A percentile compares a stretch with the other conserved stretches of the same genome.
These are phyloP conservation scores for Aristolochia contorta DNA, from an alignment of 164 flowering plant genomes.

Conservation along the genomic window DNA sequence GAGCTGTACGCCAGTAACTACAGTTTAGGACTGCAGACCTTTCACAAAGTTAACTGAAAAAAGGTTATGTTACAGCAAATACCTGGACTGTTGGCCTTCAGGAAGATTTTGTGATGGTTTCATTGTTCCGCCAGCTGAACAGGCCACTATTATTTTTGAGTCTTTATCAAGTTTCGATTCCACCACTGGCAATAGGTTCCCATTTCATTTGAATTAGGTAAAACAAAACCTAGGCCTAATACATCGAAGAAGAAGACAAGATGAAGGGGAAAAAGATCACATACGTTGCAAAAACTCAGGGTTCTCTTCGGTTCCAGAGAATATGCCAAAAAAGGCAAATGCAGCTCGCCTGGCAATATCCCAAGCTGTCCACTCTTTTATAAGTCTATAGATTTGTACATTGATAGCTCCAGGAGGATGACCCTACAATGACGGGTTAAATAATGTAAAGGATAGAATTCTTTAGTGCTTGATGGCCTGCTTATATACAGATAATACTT, in stretches of 20 bases:
- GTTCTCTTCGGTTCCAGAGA: conserved; percentile 95
- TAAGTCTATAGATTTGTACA: conserved; percentile 87
- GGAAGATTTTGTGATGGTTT: conserved; percentile 91
- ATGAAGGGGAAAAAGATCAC: not conserved
- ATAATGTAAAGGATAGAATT: not conserved
- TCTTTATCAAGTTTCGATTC: conserved; percentile 60
- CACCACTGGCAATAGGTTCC: conserved; percentile 40
- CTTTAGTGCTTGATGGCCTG: not conserved
- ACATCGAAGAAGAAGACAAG: too few relatives aligned
- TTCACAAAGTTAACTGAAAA: too few relatives aligned
- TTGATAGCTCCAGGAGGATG: conserved; percentile 88
- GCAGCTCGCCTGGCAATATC: conserved; percentile 96
- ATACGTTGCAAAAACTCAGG: conserved; percentile 83
- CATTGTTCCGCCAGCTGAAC: conserved; percentile 89
- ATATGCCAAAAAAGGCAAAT: conserved; percentile 96
- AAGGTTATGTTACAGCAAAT: too few relatives aligned
- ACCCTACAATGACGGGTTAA: conserved; percentile 28
- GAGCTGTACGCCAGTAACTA: too few relatives aligned
- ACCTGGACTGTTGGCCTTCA: conserved; percentile 98
- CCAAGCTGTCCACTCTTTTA: conserved; percentile 99
- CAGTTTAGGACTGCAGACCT: too few relatives aligned
- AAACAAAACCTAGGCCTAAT: too few relatives aligned
- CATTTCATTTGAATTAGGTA: not conserved
- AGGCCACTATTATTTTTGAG: conserved; percentile 92
- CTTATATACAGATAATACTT: too few relatives aligned